Conservation (phyloP, 2,329 filamentous ascomycete genomes). For the Beauveria pseudobassiana region DNA sequence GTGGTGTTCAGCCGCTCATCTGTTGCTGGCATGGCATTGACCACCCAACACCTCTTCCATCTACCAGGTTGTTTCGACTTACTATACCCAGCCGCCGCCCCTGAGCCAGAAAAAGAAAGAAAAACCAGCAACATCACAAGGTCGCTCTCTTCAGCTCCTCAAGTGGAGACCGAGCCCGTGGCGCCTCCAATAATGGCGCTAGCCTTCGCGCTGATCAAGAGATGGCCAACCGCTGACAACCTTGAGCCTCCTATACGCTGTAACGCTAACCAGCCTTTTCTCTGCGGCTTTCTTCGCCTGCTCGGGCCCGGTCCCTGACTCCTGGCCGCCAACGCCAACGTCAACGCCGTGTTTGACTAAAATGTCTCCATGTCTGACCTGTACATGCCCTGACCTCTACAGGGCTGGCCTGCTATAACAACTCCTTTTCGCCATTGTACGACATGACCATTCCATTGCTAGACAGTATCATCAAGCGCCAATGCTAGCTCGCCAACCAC, state of each 20-base stretch:
- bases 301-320: slow-evolving; percentile 1
- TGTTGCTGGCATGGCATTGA: not conserved
- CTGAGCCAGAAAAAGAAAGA: not conserved
- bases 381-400: not conserved
- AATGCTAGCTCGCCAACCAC: slow-evolving; percentile 4
- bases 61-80: not conserved
- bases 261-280: not conserved
- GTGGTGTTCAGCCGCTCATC: no score
- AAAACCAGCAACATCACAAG: slow-evolving; percentile 11
- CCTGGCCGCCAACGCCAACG: not conserved
- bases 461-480: not conserved
- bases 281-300: not conserved
- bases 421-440: not conserved
- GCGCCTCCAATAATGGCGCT: slow-evolving; percentile 6
- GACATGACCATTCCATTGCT: not conserved
- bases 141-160: slow-evolving; percentile 1
- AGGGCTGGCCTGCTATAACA: not conserved
- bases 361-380: not conserved
- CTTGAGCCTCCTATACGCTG: slow-evolving; percentile 10
- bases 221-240: slow-evolving; percentile 9
- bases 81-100: not conserved
- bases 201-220: slow-evolving; percentile 9
- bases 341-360: not conserved
- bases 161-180: not conserved
- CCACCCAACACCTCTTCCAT: not conserved